Base-by-base conservation (phyloP, 768 basidiomycete species). In the Lactarius sp. region DNA sequence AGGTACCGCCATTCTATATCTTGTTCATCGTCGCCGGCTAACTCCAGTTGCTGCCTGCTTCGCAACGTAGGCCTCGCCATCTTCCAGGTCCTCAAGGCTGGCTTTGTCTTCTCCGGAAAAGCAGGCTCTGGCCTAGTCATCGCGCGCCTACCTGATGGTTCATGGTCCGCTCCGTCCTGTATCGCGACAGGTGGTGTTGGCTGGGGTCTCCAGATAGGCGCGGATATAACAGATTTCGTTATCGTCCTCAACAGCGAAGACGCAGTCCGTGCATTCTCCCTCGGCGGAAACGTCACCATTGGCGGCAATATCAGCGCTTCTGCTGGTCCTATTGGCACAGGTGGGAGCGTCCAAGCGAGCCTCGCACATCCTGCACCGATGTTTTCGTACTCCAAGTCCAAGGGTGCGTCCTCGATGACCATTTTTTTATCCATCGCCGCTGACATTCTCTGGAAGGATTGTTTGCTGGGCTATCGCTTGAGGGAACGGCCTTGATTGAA, bases 201-300 rank as follows among this genome's bases (percentile, higher is more conserved):
- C 16, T 93, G 93, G 89, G 93, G 93, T 37, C 85, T 95, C 49
- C 96, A 98, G 76, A 92, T 96, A 61, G 95, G 95, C 53, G 95
- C 95, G 3, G 95, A 97, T 77, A 84, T 95, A 73, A 90, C 87
- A 52, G 94, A 98, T 73, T 97, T 98, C 68, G 95, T 99, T 61
- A 86, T 98, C 73, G 94, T 99, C 44, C 87, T 98, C 71, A 98
- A 98, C 80, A 90, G 87, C 67, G 93, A 97, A 69, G 95, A 98
- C 60, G 94, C 96, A 46, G 93, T 99, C 37, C 83, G 87, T 51
- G 96, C 97, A 10, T 98, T 98, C 79, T 93, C 92, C 3, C 80
- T 93, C 56, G 95, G 95, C 42, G 96, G 96, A 9, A 99, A 99
- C 73, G 85, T 98, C 31, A 98, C 95, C 3, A 91, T 98, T 59